phyloP scores from a whole-genome alignment of 768 basidiomycete species.

The Tricholoma hemisulphureum region DNA sequence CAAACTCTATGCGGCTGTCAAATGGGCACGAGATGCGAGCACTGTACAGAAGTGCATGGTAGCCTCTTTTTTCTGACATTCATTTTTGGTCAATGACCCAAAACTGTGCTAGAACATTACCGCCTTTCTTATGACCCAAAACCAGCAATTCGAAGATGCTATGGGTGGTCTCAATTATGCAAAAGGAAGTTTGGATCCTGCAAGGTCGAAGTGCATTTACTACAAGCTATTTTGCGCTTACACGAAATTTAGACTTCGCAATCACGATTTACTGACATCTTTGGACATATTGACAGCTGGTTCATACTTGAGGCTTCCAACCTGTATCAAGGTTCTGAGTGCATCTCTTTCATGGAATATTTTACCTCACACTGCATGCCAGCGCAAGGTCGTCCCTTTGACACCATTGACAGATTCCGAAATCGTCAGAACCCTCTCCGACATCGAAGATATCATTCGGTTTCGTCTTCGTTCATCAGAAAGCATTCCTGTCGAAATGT shows the following conservation, averaged over 20 bases:
- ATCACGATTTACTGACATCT: slow-evolving; percentile 91
- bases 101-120: slow-evolving; percentile 67
- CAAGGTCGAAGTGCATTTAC: slow-evolving; percentile 52
- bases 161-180: slow-evolving; percentile 61
- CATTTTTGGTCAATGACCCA: neutral
- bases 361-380: slow-evolving; percentile 12
- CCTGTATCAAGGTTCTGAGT: slow-evolving; percentile 67
- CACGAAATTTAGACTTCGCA: slow-evolving; percentile 64
- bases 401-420: slow-evolving; percentile 65
- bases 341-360: neutral
- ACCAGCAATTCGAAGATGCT: slow-evolving; percentile 75
- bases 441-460: slow-evolving; percentile 76
- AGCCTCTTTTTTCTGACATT: slow-evolving; percentile 4
- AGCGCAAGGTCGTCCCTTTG: slow-evolving; percentile 73
- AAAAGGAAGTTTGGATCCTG: slow-evolving; percentile 69
- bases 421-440: slow-evolving; percentile 60
- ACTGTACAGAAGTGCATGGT: slow-evolving; percentile 89
- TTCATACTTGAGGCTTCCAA: slow-evolving; percentile 80
- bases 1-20: slow-evolving; percentile 81
- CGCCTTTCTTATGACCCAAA: slow-evolving; percentile 82
- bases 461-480: slow-evolving; percentile 79
- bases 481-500: slow-evolving; percentile 81
- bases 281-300: slow-evolving; percentile 86
- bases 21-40: slow-evolving; percentile 84
- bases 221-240: neutral